phyloP scores from a whole-genome alignment of 31 red algal genomes.

The Odonthalia washingtoniensis region DNA sequence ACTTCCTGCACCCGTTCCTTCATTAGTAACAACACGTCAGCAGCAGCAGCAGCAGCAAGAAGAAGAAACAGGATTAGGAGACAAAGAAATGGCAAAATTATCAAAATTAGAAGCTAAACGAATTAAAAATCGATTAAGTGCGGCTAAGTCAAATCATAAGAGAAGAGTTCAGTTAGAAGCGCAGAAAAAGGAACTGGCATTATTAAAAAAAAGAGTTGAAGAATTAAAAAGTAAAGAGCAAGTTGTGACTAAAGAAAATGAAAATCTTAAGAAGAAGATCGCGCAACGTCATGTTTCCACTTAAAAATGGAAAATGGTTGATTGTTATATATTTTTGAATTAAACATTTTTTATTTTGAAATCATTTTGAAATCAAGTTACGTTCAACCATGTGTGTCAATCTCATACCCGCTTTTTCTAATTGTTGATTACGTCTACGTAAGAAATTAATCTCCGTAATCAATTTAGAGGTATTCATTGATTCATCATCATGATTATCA shows the following conservation, averaged over 20 bases:
- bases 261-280: neutral
- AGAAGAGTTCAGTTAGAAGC: constrained; percentile 48
- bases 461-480: too few species aligned
- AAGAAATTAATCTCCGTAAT: neutral
- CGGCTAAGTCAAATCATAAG: constrained; percentile 47
- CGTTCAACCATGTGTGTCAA: neutral
- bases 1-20: too few species aligned
- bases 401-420: neutral
- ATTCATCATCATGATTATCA: too few species aligned
- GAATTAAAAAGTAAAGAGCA: constrained; percentile 27
- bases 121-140: constrained; percentile 58
- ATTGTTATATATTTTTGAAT: too few species aligned
- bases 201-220: constrained; percentile 28
- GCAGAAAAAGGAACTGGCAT: constrained; percentile 44
- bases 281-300: too few species aligned
- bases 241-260: neutral
- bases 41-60: neutral
- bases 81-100: neutral
- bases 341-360: too few species aligned
- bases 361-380: too few species aligned
- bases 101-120: constrained; percentile 50
- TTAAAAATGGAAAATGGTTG: too few species aligned
- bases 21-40: too few species aligned
- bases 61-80: constrained; percentile 13
- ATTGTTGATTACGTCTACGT: neutral